Evolutionary conservation across 2,329 filamentous ascomycete genomes (phyloP), one percentile per base, ranked within the genome.

Genomic region (Gaeumannomyces sp.): DNA sequence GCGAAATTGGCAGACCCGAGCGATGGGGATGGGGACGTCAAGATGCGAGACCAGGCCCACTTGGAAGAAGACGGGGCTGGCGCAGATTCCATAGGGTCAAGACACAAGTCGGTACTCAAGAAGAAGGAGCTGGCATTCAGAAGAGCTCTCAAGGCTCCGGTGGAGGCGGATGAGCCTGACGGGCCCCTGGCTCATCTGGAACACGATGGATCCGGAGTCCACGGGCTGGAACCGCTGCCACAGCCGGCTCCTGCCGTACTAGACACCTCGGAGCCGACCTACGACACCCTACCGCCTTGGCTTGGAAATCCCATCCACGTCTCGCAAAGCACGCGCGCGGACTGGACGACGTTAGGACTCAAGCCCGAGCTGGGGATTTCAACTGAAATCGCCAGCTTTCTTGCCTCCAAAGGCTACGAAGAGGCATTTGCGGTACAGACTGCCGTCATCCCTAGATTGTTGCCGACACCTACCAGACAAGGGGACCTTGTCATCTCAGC

Each of bases 401-500:
- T 99, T 6, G 80, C 85, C 38, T 80, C 83, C n/a, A 89, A 89
- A 67, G 87, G 87, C 1, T 91, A 91, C 73, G 80, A 81, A 7
- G 80, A 88, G 61, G 90, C 92, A 0, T 89, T 95, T 72, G 90
- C 92, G 0, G 87, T 96, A 1, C 92, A 96, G 75, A 87, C 91
- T 6, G 87, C 88, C 1, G 83, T 95, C 0, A 82, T 99, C 31
- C 93, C 94, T 0, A 81, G 96, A 57, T 82, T 99, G 6, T 80
- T 96, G 4, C 88, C 86, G 28, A 85, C 83, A 0, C 82, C 84
- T 58, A 80, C 84, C 50, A 83, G 87, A 50, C 78, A 84, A 1
- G 90, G 92, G 6, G 95, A 99, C 74, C 77, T 99, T 5, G 89
- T 96, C 59, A 89, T 99, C 3, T 95, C 93, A 10, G 95, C 96